Evolutionary conservation across 805 yeast species (phyloP).

Genomic region (Priceomyces haplophilus): DNA sequence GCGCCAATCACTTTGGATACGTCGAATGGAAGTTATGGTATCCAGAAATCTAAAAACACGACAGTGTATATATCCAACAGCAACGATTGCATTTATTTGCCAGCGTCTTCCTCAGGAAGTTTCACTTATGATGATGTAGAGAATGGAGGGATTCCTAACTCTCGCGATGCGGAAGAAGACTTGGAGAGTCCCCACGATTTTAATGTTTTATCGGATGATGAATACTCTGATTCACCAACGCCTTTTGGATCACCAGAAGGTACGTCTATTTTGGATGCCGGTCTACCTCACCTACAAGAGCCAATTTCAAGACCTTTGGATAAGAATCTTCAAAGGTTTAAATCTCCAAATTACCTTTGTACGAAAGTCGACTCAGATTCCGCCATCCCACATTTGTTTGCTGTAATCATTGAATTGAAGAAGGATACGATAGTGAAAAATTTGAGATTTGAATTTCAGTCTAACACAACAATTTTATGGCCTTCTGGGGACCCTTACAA

Average conservation of each 20-base stretch:
- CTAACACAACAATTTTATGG: constrained; percentile 49
- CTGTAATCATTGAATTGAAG: constrained; percentile 44
- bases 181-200: constrained; percentile 6
- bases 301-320: constrained; percentile 12
- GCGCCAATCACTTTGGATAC: constrained; percentile 36
- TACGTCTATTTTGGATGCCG: neutral
- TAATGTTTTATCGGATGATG: constrained; percentile 12
- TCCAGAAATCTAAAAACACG: constrained; percentile 25
- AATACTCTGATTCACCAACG: constrained; percentile 3
- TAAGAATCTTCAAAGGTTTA: constrained; percentile 22
- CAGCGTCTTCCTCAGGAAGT: constrained; percentile 38
- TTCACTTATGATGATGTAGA: constrained; percentile 44
- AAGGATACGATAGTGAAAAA: constrained; percentile 38
- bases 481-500: constrained; percentile 51
- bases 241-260: constrained; percentile 1
- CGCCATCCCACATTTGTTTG: constrained; percentile 53
- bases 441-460: constrained; percentile 41
- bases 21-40: constrained; percentile 19
- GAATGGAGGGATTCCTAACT: constrained; percentile 29
- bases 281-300: neutral
- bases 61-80: constrained; percentile 36
- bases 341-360: constrained; percentile 35
- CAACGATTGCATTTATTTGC: constrained; percentile 37
- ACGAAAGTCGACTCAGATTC: constrained; percentile 36
- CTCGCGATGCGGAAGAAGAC: constrained; percentile 10